Percentiles rank a stretch among this genome's conserved stretches.
Evolutionary conservation across 768 basidiomycete genomes (phyloP).

Genomic region (Trametes punicea): DNA sequence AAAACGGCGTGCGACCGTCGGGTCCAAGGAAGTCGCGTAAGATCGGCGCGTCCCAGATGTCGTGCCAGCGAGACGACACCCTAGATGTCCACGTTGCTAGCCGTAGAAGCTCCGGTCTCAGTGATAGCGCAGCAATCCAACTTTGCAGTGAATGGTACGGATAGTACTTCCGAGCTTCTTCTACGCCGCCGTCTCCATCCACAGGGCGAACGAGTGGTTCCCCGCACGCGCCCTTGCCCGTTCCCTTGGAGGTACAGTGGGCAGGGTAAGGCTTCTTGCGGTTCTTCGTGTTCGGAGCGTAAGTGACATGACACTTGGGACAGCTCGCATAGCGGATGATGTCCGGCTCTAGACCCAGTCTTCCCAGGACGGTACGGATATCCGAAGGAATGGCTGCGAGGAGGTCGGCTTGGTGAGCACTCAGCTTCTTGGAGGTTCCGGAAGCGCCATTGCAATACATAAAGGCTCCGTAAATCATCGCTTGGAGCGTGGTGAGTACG

Average conservation of each 20-base stretch:
- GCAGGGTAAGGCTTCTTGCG: not conserved
- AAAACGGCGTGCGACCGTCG: slow-evolving; percentile 3
- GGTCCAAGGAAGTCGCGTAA: slow-evolving; percentile 14
- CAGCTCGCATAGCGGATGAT: slow-evolving; percentile 1
- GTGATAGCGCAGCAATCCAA: slow-evolving; percentile 18
- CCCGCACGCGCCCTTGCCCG: not conserved
- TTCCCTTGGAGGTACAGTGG: not conserved
- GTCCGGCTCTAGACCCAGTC: slow-evolving; percentile 2
- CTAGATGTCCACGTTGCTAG: not conserved
- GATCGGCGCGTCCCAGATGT: slow-evolving; percentile 15
- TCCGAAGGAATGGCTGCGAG: not conserved
- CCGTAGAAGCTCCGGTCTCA: slow-evolving; percentile 7
- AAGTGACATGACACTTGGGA: slow-evolving; percentile 9
- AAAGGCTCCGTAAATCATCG: not conserved
- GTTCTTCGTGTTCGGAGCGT: not conserved
- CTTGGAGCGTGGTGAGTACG: not conserved
- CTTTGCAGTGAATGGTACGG: slow-evolving; percentile 4
- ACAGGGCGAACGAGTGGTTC: not conserved
- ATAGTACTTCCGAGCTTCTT: not conserved
- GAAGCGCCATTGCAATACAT: not conserved
- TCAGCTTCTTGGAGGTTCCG: not conserved
- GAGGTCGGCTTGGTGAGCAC: not conserved
- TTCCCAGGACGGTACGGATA: not conserved
- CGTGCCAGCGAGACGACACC: not conserved
- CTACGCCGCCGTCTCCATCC: no score